These are phyloP conservation scores for Rhodofomes roseus DNA, from an alignment of 1,284 basidiomycete species.

Conservation along the genomic window DNA sequence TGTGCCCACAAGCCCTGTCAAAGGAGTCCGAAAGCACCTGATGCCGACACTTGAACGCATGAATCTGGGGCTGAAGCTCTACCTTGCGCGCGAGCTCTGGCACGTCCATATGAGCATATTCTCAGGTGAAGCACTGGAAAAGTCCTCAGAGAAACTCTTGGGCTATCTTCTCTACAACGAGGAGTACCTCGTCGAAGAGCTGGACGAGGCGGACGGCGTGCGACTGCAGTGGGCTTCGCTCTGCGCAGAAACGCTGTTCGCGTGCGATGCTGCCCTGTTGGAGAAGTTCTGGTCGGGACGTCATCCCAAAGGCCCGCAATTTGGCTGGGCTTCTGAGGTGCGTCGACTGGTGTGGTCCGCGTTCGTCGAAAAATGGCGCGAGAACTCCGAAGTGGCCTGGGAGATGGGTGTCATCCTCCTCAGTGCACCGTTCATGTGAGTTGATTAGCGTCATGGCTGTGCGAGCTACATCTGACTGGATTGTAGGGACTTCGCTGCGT, in stretches of 20 bases:
- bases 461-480: slow-evolving; percentile 4
- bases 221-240: slow-evolving; percentile 55
- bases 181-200: slow-evolving; percentile 41
- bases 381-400: slow-evolving; percentile 38
- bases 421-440: slow-evolving; percentile 59
- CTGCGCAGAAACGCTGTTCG: slow-evolving; percentile 44
- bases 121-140: slow-evolving; percentile 10
- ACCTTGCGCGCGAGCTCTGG: slow-evolving; percentile 56
- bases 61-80: slow-evolving; percentile 45
- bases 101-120: slow-evolving; percentile 37
- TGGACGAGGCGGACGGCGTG: slow-evolving; percentile 36
- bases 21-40: slow-evolving; percentile 5
- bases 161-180: slow-evolving; percentile 46
- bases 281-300: slow-evolving; percentile 48
- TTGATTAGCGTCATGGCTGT: slow-evolving; percentile 14
- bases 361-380: slow-evolving; percentile 51
- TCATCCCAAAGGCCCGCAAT: slow-evolving; percentile 24
- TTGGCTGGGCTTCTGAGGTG: slow-evolving; percentile 36
- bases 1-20: slow-evolving; percentile 16
- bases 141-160: slow-evolving; percentile 43
- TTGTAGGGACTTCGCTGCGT: slow-evolving; percentile 42
- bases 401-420: slow-evolving; percentile 54
- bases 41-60: slow-evolving; percentile 25
- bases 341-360: slow-evolving; percentile 51
- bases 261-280: slow-evolving; percentile 43